Base-by-base conservation (phyloP, 192 early-diverging fungal species). In the Neocallimastix lanati region DNA sequence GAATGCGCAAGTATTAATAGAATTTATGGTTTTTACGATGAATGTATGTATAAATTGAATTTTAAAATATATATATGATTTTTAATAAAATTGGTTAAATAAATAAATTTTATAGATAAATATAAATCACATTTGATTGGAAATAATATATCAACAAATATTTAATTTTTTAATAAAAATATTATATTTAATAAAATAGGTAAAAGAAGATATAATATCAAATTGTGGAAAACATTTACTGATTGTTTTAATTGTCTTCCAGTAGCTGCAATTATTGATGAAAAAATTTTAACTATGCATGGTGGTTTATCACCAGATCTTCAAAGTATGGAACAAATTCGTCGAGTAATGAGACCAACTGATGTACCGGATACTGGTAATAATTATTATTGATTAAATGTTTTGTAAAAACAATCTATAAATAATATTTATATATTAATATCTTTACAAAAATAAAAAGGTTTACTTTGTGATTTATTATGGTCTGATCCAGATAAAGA, bases 401-500 rank as follows among this genome's bases (percentile, higher is more conserved):
- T n/a, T n/a, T n/a, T n/a, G n/a, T n/a, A n/a, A n/a, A n/a, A n/a
- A n/a, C n/a, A n/a, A n/a, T n/a, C n/a, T n/a, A n/a, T n/a, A n/a
- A n/a, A n/a, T n/a, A n/a, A n/a, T n/a, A n/a, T n/a, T n/a, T n/a
- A n/a, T n/a, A n/a, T n/a, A n/a, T n/a, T n/a, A n/a, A n/a, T n/a
- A n/a, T n/a, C n/a, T 79, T n/a, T 58, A 4, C 3, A 14, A 28
- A 13, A 13, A 13, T 40, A 21, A 11, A 3, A 81, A 92, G 90
- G 96, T 37, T 87, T 98, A 40, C 85, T 98, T 76, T 96, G 95
- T 84, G 97, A 98, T 86, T 86, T 98, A 77, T 84, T 98, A 79
- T 98, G 97, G 97, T 94, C 95, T 5, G 97, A 98, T 82, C 97
- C 97, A 1, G 96, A 98, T 86, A 97, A 97, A 84, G 95, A 95